phyloP scores from a whole-genome alignment of 2,329 filamentous ascomycete genomes.

The Fusarium sp. region DNA sequence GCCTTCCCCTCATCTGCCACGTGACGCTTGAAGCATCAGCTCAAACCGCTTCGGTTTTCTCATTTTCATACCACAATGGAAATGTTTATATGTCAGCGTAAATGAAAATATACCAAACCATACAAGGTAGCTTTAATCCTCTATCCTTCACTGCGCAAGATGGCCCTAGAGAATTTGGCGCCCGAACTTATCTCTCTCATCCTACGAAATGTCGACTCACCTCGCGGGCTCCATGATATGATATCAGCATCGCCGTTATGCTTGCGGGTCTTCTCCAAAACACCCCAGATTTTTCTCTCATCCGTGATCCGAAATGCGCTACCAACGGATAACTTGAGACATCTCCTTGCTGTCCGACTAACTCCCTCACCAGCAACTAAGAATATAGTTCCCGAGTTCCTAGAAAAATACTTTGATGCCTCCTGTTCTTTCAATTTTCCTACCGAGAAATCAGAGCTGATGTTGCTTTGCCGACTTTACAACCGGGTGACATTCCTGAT shows the following conservation, averaged over 20 bases:
- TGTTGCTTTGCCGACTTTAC: not conserved
- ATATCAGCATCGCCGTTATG: not conserved
- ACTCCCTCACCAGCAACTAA: not conserved
- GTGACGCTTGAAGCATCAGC: not conserved
- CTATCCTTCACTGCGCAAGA: not conserved
- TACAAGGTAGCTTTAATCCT: not conserved
- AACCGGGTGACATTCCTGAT: not conserved
- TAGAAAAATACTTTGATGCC: not conserved
- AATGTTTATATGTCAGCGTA: not conserved
- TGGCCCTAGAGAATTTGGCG: not conserved
- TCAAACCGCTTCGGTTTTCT: not conserved
- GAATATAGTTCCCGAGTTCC: not conserved
- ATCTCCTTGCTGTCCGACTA: not conserved
- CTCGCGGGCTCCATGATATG: not conserved
- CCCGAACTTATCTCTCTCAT: not conserved
- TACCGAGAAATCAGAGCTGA: accelerated
- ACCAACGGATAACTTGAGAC: not conserved
- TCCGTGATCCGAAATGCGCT: not conserved
- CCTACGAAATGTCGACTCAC: not conserved
- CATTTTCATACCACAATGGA: not conserved
- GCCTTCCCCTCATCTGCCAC: not conserved
- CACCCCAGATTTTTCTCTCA: not conserved
- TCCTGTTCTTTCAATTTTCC: not conserved
- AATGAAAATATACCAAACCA: not conserved
- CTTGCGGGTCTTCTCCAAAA: not conserved